These are phyloP conservation scores for Nephelium lappaceum DNA, from an alignment of 345 rosid species.

Conservation along the genomic window DNA sequence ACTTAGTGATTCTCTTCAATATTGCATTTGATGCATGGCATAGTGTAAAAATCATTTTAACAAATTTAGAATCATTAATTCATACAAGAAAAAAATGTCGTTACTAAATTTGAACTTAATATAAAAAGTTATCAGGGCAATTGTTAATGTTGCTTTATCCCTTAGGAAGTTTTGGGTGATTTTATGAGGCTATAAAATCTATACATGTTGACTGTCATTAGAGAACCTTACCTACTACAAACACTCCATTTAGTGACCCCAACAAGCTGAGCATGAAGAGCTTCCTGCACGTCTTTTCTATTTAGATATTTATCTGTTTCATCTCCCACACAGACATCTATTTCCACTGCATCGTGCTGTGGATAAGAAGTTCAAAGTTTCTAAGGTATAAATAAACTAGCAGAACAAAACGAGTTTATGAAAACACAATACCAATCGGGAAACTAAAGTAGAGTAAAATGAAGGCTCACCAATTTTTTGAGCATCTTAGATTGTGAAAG, in stretches of 20 bases:
- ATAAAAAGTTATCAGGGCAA: no score
- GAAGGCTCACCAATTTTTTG: slow-evolving; percentile 28
- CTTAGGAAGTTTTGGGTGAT: not conserved
- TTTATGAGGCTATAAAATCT: not conserved
- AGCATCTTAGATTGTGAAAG: slow-evolving; percentile 36
- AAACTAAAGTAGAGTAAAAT: not conserved
- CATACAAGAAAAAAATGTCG: no score
- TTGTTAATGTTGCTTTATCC: not conserved
- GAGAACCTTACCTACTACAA: slow-evolving; percentile 45
- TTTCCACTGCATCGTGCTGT: slow-evolving; percentile 31
- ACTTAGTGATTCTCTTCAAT: not conserved
- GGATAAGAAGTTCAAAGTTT: not conserved
- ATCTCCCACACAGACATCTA: slow-evolving; percentile 51
- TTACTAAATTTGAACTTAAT: no score
- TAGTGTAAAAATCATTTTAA: no score
- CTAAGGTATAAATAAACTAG: not conserved
- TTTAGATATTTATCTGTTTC: slow-evolving; percentile 44
- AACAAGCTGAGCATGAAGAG: slow-evolving; percentile 52
- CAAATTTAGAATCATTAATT: no score
- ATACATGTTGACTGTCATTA: not conserved
- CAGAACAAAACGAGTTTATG: not conserved
- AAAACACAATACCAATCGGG: not conserved
- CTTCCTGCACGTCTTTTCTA: slow-evolving; percentile 56
- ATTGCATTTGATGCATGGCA: no score
- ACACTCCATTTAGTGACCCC: slow-evolving; percentile 41